Evolutionary conservation across 2,329 filamentous ascomycete species (phyloP).

Genomic region (Phoma herbarum): DNA sequence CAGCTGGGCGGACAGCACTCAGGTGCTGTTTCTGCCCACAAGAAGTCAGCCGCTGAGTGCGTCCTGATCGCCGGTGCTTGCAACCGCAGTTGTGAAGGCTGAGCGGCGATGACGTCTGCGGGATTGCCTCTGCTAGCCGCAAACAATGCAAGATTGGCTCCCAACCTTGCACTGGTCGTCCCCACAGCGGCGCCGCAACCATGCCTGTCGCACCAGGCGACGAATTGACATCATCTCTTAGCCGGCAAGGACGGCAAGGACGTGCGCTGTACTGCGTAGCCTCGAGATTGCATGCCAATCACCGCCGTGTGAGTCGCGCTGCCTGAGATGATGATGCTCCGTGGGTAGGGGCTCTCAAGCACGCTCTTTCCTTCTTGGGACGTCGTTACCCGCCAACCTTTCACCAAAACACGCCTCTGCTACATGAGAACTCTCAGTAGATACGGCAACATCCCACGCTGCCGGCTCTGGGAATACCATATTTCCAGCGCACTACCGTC

Average conservation of each 20-base stretch:
- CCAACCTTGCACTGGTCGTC: slow-evolving; percentile 4
- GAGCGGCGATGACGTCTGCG: slow-evolving; percentile 19
- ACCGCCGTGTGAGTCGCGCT: neutral
- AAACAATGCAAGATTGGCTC: slow-evolving; percentile 12
- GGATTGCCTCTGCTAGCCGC: slow-evolving; percentile 6
- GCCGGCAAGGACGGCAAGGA: neutral
- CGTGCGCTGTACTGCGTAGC: neutral
- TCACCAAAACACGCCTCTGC: slow-evolving; percentile 5
- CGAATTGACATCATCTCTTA: slow-evolving; percentile 18
- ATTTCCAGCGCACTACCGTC: slow-evolving; percentile 6
- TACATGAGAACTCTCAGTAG: neutral
- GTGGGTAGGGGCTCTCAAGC: neutral
- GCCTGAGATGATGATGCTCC: slow-evolving; percentile 11
- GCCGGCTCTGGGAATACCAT: neutral
- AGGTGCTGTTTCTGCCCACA: slow-evolving; percentile 6
- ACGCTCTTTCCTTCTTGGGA: slow-evolving; percentile 10
- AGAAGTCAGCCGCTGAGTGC: slow-evolving; percentile 6
- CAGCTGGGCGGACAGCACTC: slow-evolving; percentile 10
- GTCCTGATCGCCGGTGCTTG: slow-evolving; percentile 11
- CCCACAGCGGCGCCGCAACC: slow-evolving; percentile 20
- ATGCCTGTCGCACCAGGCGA: slow-evolving; percentile 18
- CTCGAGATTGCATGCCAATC: slow-evolving; percentile 6
- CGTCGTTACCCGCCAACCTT: slow-evolving; percentile 4
- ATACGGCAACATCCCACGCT: neutral
- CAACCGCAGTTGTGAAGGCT: slow-evolving; percentile 17